phyloP scores from a whole-genome alignment of 768 basidiomycete genomes.

The Pleurotus salmoneostramineus region DNA sequence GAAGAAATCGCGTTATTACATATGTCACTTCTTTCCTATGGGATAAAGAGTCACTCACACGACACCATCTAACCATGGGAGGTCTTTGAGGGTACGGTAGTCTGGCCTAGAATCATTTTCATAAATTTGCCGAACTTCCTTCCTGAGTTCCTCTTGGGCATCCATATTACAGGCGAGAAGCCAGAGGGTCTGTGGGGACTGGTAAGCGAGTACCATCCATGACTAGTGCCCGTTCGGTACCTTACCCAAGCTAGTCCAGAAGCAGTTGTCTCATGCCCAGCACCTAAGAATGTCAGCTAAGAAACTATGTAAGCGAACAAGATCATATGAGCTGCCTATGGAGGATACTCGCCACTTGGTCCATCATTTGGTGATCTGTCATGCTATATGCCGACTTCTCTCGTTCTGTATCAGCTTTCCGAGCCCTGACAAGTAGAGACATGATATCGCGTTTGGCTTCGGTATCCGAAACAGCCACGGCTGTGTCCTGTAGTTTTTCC shows the following conservation, averaged over 20 bases:
- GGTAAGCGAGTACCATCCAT: too few relatives aligned
- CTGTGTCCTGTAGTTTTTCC: slow-evolving; percentile 34
- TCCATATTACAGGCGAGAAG: slow-evolving; percentile 47
- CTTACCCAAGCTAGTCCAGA: slow-evolving; percentile 45
- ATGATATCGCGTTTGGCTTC: slow-evolving; percentile 47
- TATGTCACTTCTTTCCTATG: not conserved
- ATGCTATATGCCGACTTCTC: slow-evolving; percentile 32
- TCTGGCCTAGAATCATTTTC: slow-evolving; percentile 26
- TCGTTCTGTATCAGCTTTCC: slow-evolving; percentile 30
- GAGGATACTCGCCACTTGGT: slow-evolving; percentile 39
- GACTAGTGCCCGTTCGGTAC: too few relatives aligned
- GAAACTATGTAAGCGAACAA: not conserved
- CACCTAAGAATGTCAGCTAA: slow-evolving; percentile 45
- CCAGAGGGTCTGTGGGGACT: slow-evolving; percentile 48
- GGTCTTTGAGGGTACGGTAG: slow-evolving; percentile 34
- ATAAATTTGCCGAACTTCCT: slow-evolving; percentile 43
- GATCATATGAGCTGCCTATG: too few relatives aligned
- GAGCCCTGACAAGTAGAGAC: slow-evolving; percentile 43
- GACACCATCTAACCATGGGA: slow-evolving; percentile 36
- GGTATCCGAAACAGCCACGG: slow-evolving; percentile 27
- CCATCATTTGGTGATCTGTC: slow-evolving; percentile 46
- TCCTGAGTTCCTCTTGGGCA: slow-evolving; percentile 46
- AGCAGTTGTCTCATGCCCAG: slow-evolving; percentile 44
- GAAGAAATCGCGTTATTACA: not conserved
- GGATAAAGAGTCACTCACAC: slow-evolving; percentile 20